A percentile compares a stretch with the other conserved stretches of the same genome.
phyloP scores from a whole-genome alignment of 75 land plant genomes.

The Selaginella moellendorffii region DNA sequence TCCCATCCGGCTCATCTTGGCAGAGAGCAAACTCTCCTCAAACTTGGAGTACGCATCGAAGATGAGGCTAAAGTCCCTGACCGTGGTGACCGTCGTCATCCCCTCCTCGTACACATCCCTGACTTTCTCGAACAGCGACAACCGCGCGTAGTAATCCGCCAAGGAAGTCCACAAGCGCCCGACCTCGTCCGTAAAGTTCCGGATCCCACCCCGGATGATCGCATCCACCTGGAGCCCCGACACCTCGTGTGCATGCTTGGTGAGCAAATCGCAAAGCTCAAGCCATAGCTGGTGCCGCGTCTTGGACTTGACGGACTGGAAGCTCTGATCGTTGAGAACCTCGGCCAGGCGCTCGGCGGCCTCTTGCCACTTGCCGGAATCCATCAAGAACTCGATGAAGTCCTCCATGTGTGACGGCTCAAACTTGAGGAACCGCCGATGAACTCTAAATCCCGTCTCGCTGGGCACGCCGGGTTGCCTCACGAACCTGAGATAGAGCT shows the following conservation, averaged over 20 bases:
- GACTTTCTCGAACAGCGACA: slow-evolving; percentile 73
- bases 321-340: slow-evolving; percentile 68
- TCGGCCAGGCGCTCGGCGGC: slow-evolving; percentile 71
- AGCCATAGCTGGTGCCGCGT: slow-evolving; percentile 85
- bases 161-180: slow-evolving; percentile 89
- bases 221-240: slow-evolving; percentile 87
- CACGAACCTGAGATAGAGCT: slow-evolving; percentile 51
- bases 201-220: slow-evolving; percentile 78
- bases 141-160: slow-evolving; percentile 85
- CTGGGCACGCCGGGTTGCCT: slow-evolving; percentile 65
- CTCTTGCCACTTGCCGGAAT: slow-evolving; percentile 72
- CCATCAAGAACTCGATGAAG: slow-evolving; percentile 69
- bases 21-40: slow-evolving; percentile 77
- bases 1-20: slow-evolving; percentile 47
- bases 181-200: slow-evolving; percentile 80
- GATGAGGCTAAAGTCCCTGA: slow-evolving; percentile 77
- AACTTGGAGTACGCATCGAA: slow-evolving; percentile 83
- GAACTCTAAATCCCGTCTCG: slow-evolving; percentile 79
- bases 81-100: slow-evolving; percentile 67
- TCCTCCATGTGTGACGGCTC: slow-evolving; percentile 89
- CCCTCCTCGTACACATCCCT: slow-evolving; percentile 92
- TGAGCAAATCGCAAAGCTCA: slow-evolving; percentile 79
- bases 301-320: slow-evolving; percentile 73
- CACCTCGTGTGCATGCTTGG: slow-evolving; percentile 68
- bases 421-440: slow-evolving; percentile 59